These are phyloP conservation scores for Ophiobolus disseminans DNA, from an alignment of 2,329 filamentous ascomycete species.

Conservation along the genomic window DNA sequence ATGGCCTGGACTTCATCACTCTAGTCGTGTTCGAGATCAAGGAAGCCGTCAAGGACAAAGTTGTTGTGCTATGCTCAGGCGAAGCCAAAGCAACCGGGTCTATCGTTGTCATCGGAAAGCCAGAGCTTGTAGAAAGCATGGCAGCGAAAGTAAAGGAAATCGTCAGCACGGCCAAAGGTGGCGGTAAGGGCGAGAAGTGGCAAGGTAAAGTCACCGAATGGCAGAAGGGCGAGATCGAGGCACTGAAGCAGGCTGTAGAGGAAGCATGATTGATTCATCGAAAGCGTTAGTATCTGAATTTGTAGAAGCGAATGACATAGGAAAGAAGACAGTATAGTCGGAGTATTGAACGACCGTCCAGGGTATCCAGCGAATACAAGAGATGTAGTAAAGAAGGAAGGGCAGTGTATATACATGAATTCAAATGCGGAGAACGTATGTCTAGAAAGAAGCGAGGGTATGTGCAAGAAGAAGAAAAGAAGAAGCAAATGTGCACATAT, in stretches of 20 bases:
- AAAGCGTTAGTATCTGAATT: background rate
- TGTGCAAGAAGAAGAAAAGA: background rate
- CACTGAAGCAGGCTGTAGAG: slow-evolving; percentile 28
- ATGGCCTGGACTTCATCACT: slow-evolving; percentile 42
- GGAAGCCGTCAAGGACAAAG: slow-evolving; percentile 29
- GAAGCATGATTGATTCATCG: slow-evolving; percentile 4
- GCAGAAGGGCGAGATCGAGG: slow-evolving; percentile 42
- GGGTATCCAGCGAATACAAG: background rate
- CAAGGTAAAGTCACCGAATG: slow-evolving; percentile 43
- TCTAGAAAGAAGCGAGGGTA: background rate
- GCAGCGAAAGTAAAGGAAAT: slow-evolving; percentile 32
- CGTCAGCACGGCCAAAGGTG: slow-evolving; percentile 38
- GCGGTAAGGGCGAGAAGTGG: slow-evolving; percentile 44
- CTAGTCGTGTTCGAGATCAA: slow-evolving; percentile 36
- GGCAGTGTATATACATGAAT: no score
- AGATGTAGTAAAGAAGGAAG: background rate
- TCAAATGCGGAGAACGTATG: background rate
- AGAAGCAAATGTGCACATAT: no score
- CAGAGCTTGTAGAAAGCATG: slow-evolving; percentile 32
- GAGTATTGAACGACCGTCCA: no score
- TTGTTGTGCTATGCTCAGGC: slow-evolving; percentile 36
- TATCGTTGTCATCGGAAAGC: slow-evolving; percentile 36
- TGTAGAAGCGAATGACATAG: background rate
- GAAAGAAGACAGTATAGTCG: no score
- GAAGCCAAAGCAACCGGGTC: slow-evolving; percentile 35